Base-by-base conservation (phyloP, 176 grass and related monocot genomes). In the Ananas comosus region DNA sequence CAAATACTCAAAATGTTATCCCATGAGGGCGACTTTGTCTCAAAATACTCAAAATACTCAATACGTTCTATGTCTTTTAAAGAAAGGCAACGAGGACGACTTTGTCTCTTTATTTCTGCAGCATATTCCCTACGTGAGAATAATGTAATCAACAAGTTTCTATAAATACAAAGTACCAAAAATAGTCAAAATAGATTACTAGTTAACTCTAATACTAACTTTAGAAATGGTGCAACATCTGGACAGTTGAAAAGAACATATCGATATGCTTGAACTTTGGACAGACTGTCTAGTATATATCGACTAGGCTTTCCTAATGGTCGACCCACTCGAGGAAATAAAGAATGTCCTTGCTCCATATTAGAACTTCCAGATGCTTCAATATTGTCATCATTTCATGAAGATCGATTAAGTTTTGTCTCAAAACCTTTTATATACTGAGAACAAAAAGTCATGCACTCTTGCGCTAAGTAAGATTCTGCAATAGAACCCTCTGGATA, bases 221-320 rank as follows among this genome's bases (percentile, higher is more conserved):
- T 17, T 9, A 72, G 52, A 19, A 67, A 79, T 22, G 22, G 8
- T 28, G 54, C 19, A 14, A 74, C 25, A 47, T 54, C 14, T 0
- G 14, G 50, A 78, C 29, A 79, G 63, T 79, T 77, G 4, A 77
- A 68, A 59, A 83, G 10, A 19, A 77, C 28, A 70, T 69, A 83
- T 61, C 58, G 53, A 50, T 79, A 64, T 63, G 63, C 63, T 53
- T 83, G 81, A 50, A 54, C 7, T 53, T 61, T 73, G 3, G 67
- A 50, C 53, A 78, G 29, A 72, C 17, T 8, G 25, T 18, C 51
- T 11, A 78, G 12, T 14, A 78, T 18, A 57, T 25, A 78, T 11
- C 3, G 42, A 3, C 48, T 9, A 12, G 53, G 50, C 14, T 70
- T 79, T 4, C 81, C 64, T 49, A 80, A 48, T 76, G 66, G 51